These are phyloP conservation scores for Candida ovalis DNA, from an alignment of 805 yeast genomes.

Conservation along the genomic window DNA sequence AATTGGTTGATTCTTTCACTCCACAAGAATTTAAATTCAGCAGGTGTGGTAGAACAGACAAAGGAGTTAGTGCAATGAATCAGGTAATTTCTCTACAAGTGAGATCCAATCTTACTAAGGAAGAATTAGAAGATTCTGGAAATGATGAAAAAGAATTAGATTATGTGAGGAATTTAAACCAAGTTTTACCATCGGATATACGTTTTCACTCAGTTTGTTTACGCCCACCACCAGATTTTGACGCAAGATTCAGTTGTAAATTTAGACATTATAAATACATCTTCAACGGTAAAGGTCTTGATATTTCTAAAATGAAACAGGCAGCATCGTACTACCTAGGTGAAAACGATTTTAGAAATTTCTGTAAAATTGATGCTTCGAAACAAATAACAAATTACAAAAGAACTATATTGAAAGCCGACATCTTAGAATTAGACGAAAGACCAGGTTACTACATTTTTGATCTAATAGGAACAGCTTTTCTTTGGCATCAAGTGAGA, in stretches of 20 bases:
- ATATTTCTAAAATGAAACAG: slow-evolving; percentile 60
- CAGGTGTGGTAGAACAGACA: slow-evolving; percentile 92
- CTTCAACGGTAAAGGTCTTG: slow-evolving; percentile 55
- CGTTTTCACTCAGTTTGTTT: slow-evolving; percentile 77
- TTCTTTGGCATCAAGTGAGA: slow-evolving; percentile 96
- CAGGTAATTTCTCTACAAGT: slow-evolving; percentile 83
- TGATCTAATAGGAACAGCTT: slow-evolving; percentile 83
- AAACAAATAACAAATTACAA: slow-evolving; percentile 81
- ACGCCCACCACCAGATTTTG: slow-evolving; percentile 78
- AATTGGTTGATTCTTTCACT: slow-evolving; percentile 55
- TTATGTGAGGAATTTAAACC: slow-evolving; percentile 71
- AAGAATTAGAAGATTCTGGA: slow-evolving; percentile 53
- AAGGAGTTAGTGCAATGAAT: slow-evolving; percentile 95
- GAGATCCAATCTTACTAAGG: slow-evolving; percentile 61
- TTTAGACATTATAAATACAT: slow-evolving; percentile 83
- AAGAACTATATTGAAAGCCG: slow-evolving; percentile 51
- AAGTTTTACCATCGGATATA: slow-evolving; percentile 75
- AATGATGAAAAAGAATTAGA: slow-evolving; percentile 71
- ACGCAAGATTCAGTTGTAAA: slow-evolving; percentile 90
- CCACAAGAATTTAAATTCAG: slow-evolving; percentile 70
- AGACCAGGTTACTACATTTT: slow-evolving; percentile 52
- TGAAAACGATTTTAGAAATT: slow-evolving; percentile 86
- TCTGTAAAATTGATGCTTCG: slow-evolving; percentile 91
- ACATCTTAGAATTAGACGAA: slow-evolving; percentile 18
- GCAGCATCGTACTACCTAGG: slow-evolving; percentile 69